Base-by-base conservation (phyloP, 169 alveolate species). In the Plasmodium cynomolgi region DNA sequence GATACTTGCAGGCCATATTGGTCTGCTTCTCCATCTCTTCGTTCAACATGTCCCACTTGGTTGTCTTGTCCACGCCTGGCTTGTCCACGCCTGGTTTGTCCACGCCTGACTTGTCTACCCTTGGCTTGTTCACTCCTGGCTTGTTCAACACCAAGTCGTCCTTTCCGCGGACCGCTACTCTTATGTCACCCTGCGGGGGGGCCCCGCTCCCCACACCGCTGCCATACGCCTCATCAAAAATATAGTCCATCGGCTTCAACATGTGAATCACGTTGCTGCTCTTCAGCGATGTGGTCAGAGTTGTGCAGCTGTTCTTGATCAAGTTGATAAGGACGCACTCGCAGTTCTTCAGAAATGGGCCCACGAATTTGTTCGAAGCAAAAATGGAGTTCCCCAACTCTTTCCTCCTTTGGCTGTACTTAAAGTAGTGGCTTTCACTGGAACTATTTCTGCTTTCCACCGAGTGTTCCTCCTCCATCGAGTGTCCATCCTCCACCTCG, bases 251-350 rank as follows among this genome's bases (percentile, higher is more conserved):
- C 8, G 95, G 95, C n/a, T 71, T 91, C 37, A 71, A 6, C 58
- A 91, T 15, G 75, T 91, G 95, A 44, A 91, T 82, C 7, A 91
- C 92, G 33, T 44, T 91, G 41, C 81, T 82, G 77, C 79, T 91
- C 37, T 71, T 91, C 79, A 91, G 54, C 29, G 95, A 58, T 73
- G 95, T 91, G n/a, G 91, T 79, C 39, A 91, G 77, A 20, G 92
- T 71, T 11, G 95, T 91, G 44, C 95, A 91, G 41, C 95, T 91
- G 50, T 91, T 91, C 62, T 91, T 91, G 74, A 91, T 91, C 33
- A 91, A 72, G 73, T 91, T 91, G 68, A 91, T 83, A 17, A 91
- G 41, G 17, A 83, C 92, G 39, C 95, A 91, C 41, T 91, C 85
- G 0, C 86, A 58, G 62, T 82, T 81, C 83, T 74, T 91, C 74